These are phyloP conservation scores for Trametes sanguinea DNA, from an alignment of 768 basidiomycete species.

Conservation along the genomic window DNA sequence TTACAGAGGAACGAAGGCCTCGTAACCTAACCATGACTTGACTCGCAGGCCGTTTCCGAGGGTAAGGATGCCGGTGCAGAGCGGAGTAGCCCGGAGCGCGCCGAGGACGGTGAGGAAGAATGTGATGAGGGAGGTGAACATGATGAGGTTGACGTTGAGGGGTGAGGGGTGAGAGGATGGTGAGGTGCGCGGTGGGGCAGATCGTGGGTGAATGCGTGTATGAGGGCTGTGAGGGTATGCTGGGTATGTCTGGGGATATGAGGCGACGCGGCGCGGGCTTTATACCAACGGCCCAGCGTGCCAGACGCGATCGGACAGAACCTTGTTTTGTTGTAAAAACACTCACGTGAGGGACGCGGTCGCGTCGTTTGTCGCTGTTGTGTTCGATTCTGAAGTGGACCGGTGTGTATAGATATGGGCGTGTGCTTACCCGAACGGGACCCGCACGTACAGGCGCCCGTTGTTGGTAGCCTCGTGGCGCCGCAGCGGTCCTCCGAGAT, in stretches of 20 bases:
- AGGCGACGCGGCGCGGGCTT: background rate
- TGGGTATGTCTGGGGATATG: conserved; percentile 2
- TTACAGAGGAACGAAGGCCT: background rate
- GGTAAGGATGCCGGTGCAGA: background rate
- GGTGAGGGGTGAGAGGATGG: background rate
- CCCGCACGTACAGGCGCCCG: background rate
- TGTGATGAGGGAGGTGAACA: conserved; percentile 1
- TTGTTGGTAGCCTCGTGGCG: conserved; percentile 8
- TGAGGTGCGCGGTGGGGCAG: background rate
- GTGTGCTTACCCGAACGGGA: background rate
- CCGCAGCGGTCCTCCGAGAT: too few relatives aligned
- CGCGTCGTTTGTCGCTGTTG: conserved; percentile 9
- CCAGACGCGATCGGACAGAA: conserved; percentile 12
- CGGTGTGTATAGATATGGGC: background rate
- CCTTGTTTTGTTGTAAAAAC: conserved; percentile 6
- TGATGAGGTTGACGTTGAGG: background rate
- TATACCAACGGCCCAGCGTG: too few relatives aligned
- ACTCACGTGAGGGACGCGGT: conserved; percentile 3
- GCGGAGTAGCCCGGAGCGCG: background rate
- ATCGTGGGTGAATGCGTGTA: background rate
- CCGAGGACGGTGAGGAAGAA: conserved; percentile 2
- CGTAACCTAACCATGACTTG: background rate
- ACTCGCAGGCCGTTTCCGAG: background rate
- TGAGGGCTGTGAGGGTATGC: background rate
- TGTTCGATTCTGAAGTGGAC: background rate